Percentiles rank a stretch among this genome's conserved stretches.
Conservation (phyloP, 192 early-diverging fungal genomes). For the Backusella circina region DNA sequence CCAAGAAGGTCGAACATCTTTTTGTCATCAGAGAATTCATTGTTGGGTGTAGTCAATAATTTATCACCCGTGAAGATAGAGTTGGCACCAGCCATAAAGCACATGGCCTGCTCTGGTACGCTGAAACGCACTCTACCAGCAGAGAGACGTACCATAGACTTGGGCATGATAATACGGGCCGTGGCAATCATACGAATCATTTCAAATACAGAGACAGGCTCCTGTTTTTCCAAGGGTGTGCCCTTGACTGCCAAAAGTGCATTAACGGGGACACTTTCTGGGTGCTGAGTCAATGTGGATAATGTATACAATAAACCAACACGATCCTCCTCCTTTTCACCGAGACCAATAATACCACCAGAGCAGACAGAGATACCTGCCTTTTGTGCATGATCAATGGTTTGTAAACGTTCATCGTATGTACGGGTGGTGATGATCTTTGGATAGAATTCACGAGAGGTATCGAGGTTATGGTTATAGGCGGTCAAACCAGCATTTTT, state of each 20-base stretch:
- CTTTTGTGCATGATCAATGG: conserved; percentile 66
- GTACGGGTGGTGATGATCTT: conserved; percentile 77
- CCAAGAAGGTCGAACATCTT: conserved; percentile 70
- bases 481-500: conserved; percentile 83
- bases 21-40: conserved; percentile 64
- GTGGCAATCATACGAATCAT: conserved; percentile 85
- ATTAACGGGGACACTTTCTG: conserved; percentile 80
- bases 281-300: conserved; percentile 65
- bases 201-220: conserved; percentile 79
- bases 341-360: conserved; percentile 83
- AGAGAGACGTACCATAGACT: conserved; percentile 72
- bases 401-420: conserved; percentile 76
- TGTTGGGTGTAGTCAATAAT: conserved; percentile 78
- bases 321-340: conserved; percentile 67
- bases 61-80: conserved; percentile 84
- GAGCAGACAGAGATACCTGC: conserved; percentile 82
- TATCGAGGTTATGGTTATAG: conserved; percentile 87
- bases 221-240: conserved; percentile 72
- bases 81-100: conserved; percentile 84
- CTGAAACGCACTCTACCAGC: conserved; percentile 74
- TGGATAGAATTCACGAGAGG: conserved; percentile 74
- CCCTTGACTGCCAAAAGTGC: conserved; percentile 77
- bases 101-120: conserved; percentile 60
- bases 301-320: conserved; percentile 75
- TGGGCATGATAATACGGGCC: conserved; percentile 78